phyloP scores from a whole-genome alignment of 1,284 basidiomycete species.

The Waitea zeae region DNA sequence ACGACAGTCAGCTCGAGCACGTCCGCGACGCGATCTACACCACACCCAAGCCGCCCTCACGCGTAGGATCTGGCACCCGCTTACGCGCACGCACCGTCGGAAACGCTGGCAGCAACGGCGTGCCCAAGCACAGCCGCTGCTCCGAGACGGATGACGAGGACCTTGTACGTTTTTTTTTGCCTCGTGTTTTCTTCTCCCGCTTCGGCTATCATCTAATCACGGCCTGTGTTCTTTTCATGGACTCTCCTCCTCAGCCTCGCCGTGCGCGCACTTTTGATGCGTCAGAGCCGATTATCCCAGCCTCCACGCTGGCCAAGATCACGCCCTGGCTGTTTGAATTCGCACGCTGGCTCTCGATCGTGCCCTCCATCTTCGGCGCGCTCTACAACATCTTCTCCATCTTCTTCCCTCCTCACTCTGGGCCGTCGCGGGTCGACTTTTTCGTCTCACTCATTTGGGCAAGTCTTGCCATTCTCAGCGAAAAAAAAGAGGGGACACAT shows the following conservation, averaged over 20 bases:
- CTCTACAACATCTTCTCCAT: slow-evolving; percentile 38
- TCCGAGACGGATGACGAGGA: too few relatives aligned
- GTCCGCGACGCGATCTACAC: too few relatives aligned
- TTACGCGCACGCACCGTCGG: too few relatives aligned
- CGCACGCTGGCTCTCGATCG: slow-evolving; percentile 47
- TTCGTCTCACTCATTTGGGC: slow-evolving; percentile 52
- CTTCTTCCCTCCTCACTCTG: slow-evolving; percentile 20
- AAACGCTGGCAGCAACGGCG: too few relatives aligned
- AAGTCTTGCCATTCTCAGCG: slow-evolving; percentile 9
- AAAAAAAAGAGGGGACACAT: background rate
- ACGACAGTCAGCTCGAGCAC: too few relatives aligned
- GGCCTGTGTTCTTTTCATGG: slow-evolving; percentile 9
- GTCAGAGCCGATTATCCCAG: slow-evolving; percentile 25
- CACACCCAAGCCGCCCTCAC: too few relatives aligned
- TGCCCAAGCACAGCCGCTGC: too few relatives aligned
- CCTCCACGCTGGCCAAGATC: slow-evolving; percentile 20
- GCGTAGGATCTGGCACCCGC: too few relatives aligned
- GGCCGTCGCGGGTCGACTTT: slow-evolving; percentile 30
- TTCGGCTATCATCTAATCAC: slow-evolving; percentile 4
- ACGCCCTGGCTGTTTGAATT: slow-evolving; percentile 25
- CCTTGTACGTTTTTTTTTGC: too few relatives aligned
- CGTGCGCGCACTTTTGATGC: slow-evolving; percentile 35
- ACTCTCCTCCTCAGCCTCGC: slow-evolving; percentile 39
- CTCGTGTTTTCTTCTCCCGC: slow-evolving; percentile 2
- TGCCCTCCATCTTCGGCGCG: slow-evolving; percentile 29